Evolutionary conservation across 371 early-diverging fungal species (phyloP), one percentile per base, ranked within the genome.

Genomic region (Lichtheimia hyalospora): DNA sequence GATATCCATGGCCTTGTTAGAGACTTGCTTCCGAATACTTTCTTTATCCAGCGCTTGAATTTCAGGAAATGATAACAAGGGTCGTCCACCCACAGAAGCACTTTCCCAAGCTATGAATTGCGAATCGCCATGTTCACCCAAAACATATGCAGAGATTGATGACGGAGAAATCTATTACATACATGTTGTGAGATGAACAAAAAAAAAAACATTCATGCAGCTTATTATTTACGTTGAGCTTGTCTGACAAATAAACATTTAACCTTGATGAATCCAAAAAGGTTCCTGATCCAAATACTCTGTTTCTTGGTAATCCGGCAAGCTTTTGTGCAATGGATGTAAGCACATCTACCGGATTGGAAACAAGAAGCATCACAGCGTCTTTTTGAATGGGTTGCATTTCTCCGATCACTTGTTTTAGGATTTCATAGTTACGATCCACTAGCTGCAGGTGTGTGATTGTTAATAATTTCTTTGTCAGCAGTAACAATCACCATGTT

Each of bases 121-220:
- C 23, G 82, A 82, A 70, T 94, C 92, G 48, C 95, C 95, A 52
- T 95, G 95, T 63, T 93, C 95, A 43, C 95, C 95, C 46, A 94
- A 70, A 52, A 92, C 86, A 61, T 88, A 90, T 1, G 89, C 90
- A 60, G 94, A 88, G 27, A 95, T 81, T 0, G 92, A 85, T 3
- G 80, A 81, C 48, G 88, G 84, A 13, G 89, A 73, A 14, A 79
- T 87, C 21, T 51, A 51, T 6, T 14, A 2, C 25, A 51, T 8
- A 21, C 1, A 14, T 34, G 34, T 34, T 51, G 24, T 51, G 23
- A 4, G 2, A 15, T 10, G 51, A 20, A 25, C 5, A 15, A n/a
- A n/a, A n/a, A n/a, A n/a, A n/a, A n/a, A n/a, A n/a, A 20, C 15
- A 51, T 25, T 23, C 25, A 23, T 51, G 20, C 15, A 23, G 4